phyloP scores from a whole-genome alignment of 2,329 filamentous ascomycete species.

The Colletotrichum orbiculare region DNA sequence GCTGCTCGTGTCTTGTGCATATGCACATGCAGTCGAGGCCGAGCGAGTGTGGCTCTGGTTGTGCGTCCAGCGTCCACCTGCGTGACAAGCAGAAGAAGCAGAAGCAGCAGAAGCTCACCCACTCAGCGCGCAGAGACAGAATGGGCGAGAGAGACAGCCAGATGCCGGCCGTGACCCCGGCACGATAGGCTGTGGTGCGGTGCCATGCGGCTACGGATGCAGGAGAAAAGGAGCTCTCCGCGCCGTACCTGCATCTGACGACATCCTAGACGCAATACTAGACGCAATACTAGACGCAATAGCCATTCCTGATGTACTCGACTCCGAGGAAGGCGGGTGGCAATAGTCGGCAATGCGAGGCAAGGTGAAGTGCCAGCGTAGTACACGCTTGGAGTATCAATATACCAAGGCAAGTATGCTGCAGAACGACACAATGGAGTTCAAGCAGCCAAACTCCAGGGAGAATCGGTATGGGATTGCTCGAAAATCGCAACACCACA shows the following conservation, averaged over 20 bases:
- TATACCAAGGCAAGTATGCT: no score
- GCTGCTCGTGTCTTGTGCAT: slow-evolving; percentile 24
- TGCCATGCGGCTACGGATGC: slow-evolving; percentile 6
- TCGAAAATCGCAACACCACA: neutral
- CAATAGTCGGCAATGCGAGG: slow-evolving; percentile 15
- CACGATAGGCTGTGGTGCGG: neutral
- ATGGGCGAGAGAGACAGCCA: slow-evolving; percentile 15
- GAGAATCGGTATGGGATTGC: slow-evolving; percentile 5
- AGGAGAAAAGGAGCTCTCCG: no score
- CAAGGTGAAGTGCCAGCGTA: slow-evolving; percentile 13
- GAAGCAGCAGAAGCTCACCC: neutral
- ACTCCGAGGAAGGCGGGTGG: slow-evolving; percentile 3
- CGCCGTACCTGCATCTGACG: no score
- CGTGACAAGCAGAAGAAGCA: slow-evolving; percentile 8
- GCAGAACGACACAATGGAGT: neutral
- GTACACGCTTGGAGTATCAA: no score
- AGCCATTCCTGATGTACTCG: neutral
- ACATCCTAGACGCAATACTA: no score
- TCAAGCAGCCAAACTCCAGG: neutral
- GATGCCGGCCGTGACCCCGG: slow-evolving; percentile 25
- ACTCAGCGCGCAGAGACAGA: neutral
- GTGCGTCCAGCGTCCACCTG: neutral
- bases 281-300: no score
- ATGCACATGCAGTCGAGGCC: slow-evolving; percentile 28
- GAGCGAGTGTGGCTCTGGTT: slow-evolving; percentile 19